Evolutionary conservation across 129 eudicot genomes (phyloP).

Genomic region (Lonicera japonica): DNA sequence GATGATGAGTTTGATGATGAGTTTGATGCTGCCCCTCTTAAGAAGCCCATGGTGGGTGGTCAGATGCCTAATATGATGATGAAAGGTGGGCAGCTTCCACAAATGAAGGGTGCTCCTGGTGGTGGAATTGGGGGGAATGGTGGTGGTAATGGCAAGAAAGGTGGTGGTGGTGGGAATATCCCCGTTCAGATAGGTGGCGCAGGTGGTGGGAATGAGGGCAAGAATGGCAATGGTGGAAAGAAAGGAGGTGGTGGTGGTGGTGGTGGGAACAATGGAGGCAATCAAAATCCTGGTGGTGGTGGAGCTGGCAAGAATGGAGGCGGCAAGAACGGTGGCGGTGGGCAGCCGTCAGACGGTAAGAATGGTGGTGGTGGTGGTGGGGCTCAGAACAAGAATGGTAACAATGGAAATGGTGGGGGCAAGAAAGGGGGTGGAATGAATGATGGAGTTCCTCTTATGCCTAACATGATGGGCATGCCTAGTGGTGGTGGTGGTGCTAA

Average conservation of each 20-base stretch:
- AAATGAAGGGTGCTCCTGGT: constrained; percentile 15
- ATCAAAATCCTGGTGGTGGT: no score
- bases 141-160: constrained; percentile 41
- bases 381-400: constrained; percentile 22
- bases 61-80: constrained; percentile 46
- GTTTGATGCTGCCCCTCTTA: constrained; percentile 20
- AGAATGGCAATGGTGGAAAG: constrained; percentile 50
- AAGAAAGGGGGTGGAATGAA: constrained; percentile 61
- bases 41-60: constrained; percentile 27
- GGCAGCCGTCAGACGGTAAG: constrained; percentile 17
- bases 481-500: constrained; percentile 31
- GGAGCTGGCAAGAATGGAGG: no score
- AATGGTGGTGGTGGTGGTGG: constrained; percentile 28
- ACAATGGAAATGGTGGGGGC: constrained; percentile 32
- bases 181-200: constrained; percentile 31
- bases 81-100: constrained; percentile 31
- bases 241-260: constrained; percentile 41
- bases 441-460: constrained; percentile 68
- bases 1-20: constrained; percentile 35
- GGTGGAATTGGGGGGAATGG: constrained; percentile 16
- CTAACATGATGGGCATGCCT: constrained; percentile 53
- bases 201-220: constrained; percentile 27
- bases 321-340: constrained; percentile 45
- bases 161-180: constrained; percentile 30
- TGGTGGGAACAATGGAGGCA: no score